Evolutionary conservation across 768 basidiomycete genomes (phyloP).

Genomic region (Kwoniella bestiolae): DNA sequence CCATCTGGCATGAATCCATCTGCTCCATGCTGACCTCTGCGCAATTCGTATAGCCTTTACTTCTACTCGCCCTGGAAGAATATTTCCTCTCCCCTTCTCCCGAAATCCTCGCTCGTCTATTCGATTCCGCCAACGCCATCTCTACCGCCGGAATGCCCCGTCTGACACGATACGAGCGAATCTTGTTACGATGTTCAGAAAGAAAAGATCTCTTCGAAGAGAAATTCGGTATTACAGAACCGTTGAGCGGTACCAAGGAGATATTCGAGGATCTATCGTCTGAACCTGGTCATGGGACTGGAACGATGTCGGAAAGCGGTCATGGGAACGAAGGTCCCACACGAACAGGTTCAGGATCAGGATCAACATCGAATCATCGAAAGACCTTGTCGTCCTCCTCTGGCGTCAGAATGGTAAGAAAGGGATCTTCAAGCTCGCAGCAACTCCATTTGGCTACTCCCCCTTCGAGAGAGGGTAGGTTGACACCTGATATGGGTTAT

Average conservation of each 20-base stretch:
- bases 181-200: slow-evolving; percentile 86
- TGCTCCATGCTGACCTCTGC: neutral
- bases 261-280: slow-evolving; percentile 22
- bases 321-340: neutral
- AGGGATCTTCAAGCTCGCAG: slow-evolving; percentile 27
- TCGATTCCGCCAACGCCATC: slow-evolving; percentile 91
- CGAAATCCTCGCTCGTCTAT: slow-evolving; percentile 84
- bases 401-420: slow-evolving; percentile 17
- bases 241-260: slow-evolving; percentile 18
- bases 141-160: slow-evolving; percentile 77
- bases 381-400: slow-evolving; percentile 16
- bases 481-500: slow-evolving; percentile 22
- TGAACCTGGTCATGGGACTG: slow-evolving; percentile 14
- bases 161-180: slow-evolving; percentile 78
- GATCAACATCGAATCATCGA: slow-evolving; percentile 4
- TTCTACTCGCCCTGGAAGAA: slow-evolving; percentile 91
- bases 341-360: slow-evolving; percentile 7
- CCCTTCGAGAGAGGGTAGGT: slow-evolving; percentile 25
- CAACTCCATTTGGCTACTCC: slow-evolving; percentile 22
- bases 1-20: neutral
- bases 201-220: slow-evolving; percentile 90
- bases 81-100: slow-evolving; percentile 89
- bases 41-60: slow-evolving; percentile 69
- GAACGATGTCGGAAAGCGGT: neutral
- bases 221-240: slow-evolving; percentile 63